A percentile compares a stretch with the other conserved stretches of the same genome.
Evolutionary conservation across 169 alveolate species (phyloP).

Genomic region (Eimeria maxima): DNA sequence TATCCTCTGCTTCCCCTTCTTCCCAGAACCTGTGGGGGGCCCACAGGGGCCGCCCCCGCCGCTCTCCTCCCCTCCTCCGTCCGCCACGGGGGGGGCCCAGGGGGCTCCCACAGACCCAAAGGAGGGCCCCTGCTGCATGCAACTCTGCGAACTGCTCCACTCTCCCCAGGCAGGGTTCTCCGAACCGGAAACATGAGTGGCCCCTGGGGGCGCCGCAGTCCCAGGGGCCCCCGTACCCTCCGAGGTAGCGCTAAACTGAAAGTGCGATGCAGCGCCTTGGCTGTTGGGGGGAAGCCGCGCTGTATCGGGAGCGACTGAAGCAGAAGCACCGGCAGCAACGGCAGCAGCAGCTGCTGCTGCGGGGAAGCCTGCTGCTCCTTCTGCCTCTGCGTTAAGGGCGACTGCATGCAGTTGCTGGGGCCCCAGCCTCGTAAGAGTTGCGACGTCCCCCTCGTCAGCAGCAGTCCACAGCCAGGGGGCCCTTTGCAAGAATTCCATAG

Average conservation of each 20-base stretch:
- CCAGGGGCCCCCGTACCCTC: not conserved
- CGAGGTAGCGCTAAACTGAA: not conserved
- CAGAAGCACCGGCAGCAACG: not conserved
- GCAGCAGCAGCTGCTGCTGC: constrained; percentile 41
- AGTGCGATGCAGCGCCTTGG: not conserved
- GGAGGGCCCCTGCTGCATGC: not conserved
- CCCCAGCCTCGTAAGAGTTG: not conserved
- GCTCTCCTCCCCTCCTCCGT: constrained; percentile 7
- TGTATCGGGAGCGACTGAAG: not conserved
- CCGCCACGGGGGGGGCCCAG: not conserved
- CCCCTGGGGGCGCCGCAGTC: not conserved
- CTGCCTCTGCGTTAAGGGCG: not conserved
- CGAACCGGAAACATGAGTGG: not conserved
- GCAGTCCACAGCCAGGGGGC: constrained; percentile 35
- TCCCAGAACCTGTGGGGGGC: not conserved
- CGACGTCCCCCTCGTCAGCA: constrained; percentile 18
- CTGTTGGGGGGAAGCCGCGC: not conserved
- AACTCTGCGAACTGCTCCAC: constrained; percentile 4
- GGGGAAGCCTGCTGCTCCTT: constrained; percentile 64
- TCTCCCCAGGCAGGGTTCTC: not conserved
- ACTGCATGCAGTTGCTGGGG: constrained; percentile 47
- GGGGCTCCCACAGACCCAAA: constrained; percentile 48
- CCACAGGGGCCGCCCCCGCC: constrained; percentile 8
- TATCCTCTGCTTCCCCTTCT: not conserved
- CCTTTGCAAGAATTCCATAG: constrained; percentile 18